Percentiles rank a stretch among this genome's conserved stretches.
Conservation (phyloP, 345 rosid species). For the Triadica sebifera region DNA sequence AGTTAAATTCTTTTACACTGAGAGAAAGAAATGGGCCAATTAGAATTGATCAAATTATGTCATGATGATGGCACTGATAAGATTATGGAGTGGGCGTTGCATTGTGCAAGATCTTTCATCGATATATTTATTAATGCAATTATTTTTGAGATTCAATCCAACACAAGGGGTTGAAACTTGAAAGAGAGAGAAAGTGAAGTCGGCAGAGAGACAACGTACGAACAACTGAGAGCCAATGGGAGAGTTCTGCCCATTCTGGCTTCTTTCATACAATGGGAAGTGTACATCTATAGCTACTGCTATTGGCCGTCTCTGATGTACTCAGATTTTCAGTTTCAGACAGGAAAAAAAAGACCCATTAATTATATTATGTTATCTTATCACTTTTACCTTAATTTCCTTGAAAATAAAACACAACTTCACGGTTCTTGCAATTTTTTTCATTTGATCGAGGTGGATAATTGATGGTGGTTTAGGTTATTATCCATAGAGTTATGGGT, state of each 20-base stretch:
- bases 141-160: neutral
- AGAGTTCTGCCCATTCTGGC: conserved; percentile 38
- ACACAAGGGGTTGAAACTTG: no score
- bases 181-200: conserved; percentile 5
- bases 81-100: conserved; percentile 19
- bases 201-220: conserved; percentile 34
- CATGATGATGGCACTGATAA: conserved; percentile 34
- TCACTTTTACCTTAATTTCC: conserved; percentile 2
- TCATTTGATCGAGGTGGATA: conserved; percentile 41
- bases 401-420: conserved; percentile 9
- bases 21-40: conserved; percentile 12
- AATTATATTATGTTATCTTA: neutral
- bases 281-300: conserved; percentile 33
- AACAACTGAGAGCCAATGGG: conserved; percentile 42
- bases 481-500: conserved; percentile 42
- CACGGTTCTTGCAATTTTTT: neutral
- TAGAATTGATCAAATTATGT: conserved; percentile 10
- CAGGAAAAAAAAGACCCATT: neutral
- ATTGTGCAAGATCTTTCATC: conserved; percentile 44
- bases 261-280: conserved; percentile 32
- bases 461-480: conserved; percentile 24
- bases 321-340: conserved; percentile 37
- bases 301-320: conserved; percentile 52
- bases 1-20: conserved; percentile 17
- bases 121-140: conserved; percentile 46